These are phyloP conservation scores for Byssothecium circinans DNA, from an alignment of 2,329 filamentous ascomycete genomes.

Conservation along the genomic window DNA sequence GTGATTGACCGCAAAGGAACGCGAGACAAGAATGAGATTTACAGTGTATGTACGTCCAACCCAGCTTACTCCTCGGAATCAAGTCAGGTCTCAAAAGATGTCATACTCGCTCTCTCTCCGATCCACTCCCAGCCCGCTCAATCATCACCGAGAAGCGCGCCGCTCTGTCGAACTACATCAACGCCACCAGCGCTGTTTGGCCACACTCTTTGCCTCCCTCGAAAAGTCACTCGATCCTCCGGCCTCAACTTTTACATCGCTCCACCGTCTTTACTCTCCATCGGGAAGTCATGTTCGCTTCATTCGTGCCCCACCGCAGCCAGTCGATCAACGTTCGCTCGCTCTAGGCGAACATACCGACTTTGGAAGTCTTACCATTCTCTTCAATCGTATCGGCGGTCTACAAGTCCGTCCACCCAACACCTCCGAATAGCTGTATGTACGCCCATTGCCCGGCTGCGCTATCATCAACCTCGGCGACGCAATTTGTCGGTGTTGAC, in stretches of 20 bases:
- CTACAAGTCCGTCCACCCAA: constrained; percentile 40
- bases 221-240: neutral
- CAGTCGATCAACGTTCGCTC: neutral
- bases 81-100: constrained; percentile 4
- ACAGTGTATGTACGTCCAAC: neutral
- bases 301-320: constrained; percentile 1
- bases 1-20: constrained; percentile 6
- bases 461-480: constrained; percentile 47
- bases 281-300: constrained; percentile 2
- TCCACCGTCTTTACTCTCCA: neutral
- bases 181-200: neutral
- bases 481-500: too few species aligned
- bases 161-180: constrained; percentile 1
- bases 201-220: constrained; percentile 1
- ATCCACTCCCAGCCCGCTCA: constrained; percentile 1
- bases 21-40: constrained; percentile 6
- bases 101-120: constrained; percentile 1
- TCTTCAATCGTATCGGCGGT: constrained; percentile 47
- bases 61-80: neutral
- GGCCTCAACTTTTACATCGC: neutral
- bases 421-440: constrained; percentile 39
- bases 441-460: constrained; percentile 39
- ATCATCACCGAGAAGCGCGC: constrained; percentile 2
- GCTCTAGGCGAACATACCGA: constrained; percentile 32
- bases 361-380: constrained; percentile 44